Conservation (phyloP, 2,329 filamentous ascomycete genomes). For the Aspergillus unguis region DNA sequence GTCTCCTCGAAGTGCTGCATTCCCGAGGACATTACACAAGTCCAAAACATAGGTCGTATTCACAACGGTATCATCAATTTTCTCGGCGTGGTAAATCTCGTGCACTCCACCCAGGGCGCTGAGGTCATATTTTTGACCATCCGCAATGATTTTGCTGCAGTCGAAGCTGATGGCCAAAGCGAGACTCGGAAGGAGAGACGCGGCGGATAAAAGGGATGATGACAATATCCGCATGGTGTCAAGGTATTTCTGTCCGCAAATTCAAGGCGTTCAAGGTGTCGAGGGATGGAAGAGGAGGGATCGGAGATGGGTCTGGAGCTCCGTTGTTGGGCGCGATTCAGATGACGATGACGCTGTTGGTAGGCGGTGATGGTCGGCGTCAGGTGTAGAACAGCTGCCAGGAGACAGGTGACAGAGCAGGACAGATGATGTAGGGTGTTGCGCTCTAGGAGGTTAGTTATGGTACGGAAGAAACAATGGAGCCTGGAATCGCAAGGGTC, state of each 20-base stretch:
- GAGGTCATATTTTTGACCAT: conserved; percentile 40
- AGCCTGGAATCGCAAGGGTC: conserved; percentile 6
- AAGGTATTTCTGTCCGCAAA: neutral
- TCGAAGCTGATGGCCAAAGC: conserved; percentile 34
- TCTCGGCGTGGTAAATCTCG: conserved; percentile 30
- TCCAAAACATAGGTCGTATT: conserved; percentile 40
- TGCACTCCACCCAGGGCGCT: conserved; percentile 39
- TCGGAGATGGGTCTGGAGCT: conserved; percentile 1
- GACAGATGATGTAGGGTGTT: conserved; percentile 1
- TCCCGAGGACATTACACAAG: conserved; percentile 32
- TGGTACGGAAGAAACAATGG: conserved; percentile 11
- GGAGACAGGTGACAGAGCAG: conserved; percentile 3
- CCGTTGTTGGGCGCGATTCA: neutral
- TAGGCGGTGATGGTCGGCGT: conserved; percentile 10
- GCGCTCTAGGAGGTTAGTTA: neutral
- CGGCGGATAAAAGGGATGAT: conserved; percentile 23
- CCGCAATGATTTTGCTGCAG: conserved; percentile 35
- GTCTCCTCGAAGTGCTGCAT: conserved; percentile 23
- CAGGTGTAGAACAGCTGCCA: conserved; percentile 8
- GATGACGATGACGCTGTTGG: conserved; percentile 7
- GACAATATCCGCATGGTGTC: conserved; percentile 35
- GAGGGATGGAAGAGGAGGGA: neutral
- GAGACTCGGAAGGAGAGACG: conserved; percentile 26
- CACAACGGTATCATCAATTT: conserved; percentile 24
- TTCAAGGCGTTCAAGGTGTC: neutral